Percentiles rank a stretch among this genome's conserved stretches.
phyloP scores from a whole-genome alignment of 495 filamentous ascomycete genomes.

The Hyaloscypha variabilis region DNA sequence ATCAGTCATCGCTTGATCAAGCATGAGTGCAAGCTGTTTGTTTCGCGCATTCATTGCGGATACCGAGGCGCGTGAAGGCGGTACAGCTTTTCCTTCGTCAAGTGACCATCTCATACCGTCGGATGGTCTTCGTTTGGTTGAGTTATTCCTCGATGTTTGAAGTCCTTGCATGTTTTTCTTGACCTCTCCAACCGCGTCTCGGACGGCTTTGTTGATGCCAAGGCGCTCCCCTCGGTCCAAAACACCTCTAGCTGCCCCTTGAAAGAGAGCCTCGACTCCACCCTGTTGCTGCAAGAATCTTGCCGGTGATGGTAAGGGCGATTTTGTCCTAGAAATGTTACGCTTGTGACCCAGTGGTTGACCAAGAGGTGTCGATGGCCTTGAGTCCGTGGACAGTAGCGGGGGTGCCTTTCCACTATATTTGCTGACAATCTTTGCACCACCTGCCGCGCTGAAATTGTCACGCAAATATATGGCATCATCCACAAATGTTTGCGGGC shows the following conservation, averaged over 20 bases:
- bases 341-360: constrained; percentile 26
- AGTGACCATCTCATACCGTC: constrained; percentile 35
- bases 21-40: constrained; percentile 67
- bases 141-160: constrained; percentile 25
- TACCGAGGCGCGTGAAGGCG: constrained; percentile 36
- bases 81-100: constrained; percentile 33
- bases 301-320: constrained; percentile 57
- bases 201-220: constrained; percentile 87
- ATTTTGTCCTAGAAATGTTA: constrained; percentile 33
- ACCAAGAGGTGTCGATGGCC: constrained; percentile 37
- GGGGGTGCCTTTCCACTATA: constrained; percentile 73
- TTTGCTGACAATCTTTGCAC: constrained; percentile 74
- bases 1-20: constrained; percentile 70
- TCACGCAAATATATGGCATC: constrained; percentile 86
- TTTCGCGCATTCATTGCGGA: constrained; percentile 69
- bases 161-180: constrained; percentile 64
- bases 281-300: constrained; percentile 63
- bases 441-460: constrained; percentile 73
- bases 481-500: constrained; percentile 76
- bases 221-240: constrained; percentile 82
- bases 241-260: constrained; percentile 83
- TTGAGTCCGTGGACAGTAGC: constrained; percentile 38
- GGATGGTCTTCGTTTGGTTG: constrained; percentile 15
- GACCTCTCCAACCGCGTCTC: constrained; percentile 86
- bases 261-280: constrained; percentile 75